phyloP scores from a whole-genome alignment of 306 rosid species.

The Dalbergia oliveri region DNA sequence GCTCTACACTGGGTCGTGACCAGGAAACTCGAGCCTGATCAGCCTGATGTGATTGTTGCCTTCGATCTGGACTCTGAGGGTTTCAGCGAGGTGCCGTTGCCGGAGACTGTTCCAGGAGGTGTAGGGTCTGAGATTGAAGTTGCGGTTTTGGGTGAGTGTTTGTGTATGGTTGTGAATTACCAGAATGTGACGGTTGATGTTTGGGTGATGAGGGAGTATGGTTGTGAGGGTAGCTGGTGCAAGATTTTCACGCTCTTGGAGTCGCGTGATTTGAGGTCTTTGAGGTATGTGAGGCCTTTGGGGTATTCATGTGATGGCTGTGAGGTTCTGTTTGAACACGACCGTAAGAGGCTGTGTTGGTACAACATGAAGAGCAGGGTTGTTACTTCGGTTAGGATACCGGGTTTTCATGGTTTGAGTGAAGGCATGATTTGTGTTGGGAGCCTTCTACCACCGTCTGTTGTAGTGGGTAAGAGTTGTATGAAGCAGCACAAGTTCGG shows the following conservation, averaged over 20 bases:
- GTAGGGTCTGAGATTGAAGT: conserved; percentile 57
- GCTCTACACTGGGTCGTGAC: conserved; percentile 79
- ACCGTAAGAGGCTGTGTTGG: conserved; percentile 63
- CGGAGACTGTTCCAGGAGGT: conserved; percentile 30
- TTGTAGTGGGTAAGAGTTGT: conserved; percentile 11
- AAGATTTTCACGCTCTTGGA: conserved; percentile 52
- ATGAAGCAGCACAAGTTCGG: conserved; percentile 32
- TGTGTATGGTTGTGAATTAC: conserved; percentile 60
- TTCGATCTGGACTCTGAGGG: conserved; percentile 53
- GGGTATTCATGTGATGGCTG: conserved; percentile 53
- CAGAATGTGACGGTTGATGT: conserved; percentile 50
- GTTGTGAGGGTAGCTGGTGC: conserved; percentile 63
- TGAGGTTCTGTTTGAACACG: conserved; percentile 59
- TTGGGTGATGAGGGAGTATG: conserved; percentile 75
- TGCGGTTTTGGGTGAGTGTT: conserved; percentile 50
- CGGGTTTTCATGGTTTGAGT: conserved; percentile 51
- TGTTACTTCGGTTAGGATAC: conserved; percentile 39
- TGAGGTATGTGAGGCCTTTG: conserved; percentile 63
- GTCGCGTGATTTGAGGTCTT: conserved; percentile 9
- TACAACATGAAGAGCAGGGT: conserved; percentile 48
- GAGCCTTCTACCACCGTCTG: conserved; percentile 66
- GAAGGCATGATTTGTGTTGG: conserved; percentile 59
- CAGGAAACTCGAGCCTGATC: conserved; percentile 45
- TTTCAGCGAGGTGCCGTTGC: conserved; percentile 66
- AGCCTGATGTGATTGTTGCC: conserved; percentile 56